Conservation (phyloP, 495 filamentous ascomycete species). For the Ramalina intermedia region DNA sequence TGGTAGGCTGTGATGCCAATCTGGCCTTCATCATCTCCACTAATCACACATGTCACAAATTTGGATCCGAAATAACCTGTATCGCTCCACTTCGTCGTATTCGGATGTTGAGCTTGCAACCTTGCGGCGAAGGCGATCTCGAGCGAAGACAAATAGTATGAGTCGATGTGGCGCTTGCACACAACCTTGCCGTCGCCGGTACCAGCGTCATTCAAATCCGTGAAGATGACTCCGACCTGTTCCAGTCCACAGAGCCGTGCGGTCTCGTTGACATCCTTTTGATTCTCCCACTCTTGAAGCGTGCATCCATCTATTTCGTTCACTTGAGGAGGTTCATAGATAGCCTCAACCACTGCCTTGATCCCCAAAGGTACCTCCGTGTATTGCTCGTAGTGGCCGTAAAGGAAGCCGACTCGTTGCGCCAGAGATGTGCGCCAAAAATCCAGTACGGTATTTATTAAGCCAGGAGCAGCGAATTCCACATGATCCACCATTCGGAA, state of each 20-base stretch:
- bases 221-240: slow-evolving; percentile 90
- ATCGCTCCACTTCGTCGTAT: slow-evolving; percentile 93
- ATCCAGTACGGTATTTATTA: slow-evolving; percentile 78
- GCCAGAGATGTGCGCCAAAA: slow-evolving; percentile 73
- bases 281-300: slow-evolving; percentile 75
- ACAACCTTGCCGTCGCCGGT: slow-evolving; percentile 66
- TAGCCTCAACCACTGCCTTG: slow-evolving; percentile 93
- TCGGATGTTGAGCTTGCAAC: slow-evolving; percentile 74
- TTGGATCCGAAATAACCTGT: slow-evolving; percentile 88
- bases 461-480: slow-evolving; percentile 68
- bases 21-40: slow-evolving; percentile 76
- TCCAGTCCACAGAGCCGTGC: slow-evolving; percentile 75
- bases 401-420: slow-evolving; percentile 81
- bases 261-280: slow-evolving; percentile 66
- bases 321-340: slow-evolving; percentile 90
- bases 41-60: slow-evolving; percentile 91
- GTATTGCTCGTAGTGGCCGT: slow-evolving; percentile 85
- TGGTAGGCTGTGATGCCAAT: slow-evolving; percentile 88
- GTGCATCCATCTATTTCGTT: slow-evolving; percentile 86
- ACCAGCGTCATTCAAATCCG: slow-evolving; percentile 77
- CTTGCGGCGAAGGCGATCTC: slow-evolving; percentile 83
- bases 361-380: slow-evolving; percentile 82
- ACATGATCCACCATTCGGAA: slow-evolving; percentile 99
- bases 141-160: slow-evolving; percentile 83
- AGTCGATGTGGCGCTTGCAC: slow-evolving; percentile 93